Conservation (phyloP, 148 eudicot species). For the Rhododendron williamsianum region DNA sequence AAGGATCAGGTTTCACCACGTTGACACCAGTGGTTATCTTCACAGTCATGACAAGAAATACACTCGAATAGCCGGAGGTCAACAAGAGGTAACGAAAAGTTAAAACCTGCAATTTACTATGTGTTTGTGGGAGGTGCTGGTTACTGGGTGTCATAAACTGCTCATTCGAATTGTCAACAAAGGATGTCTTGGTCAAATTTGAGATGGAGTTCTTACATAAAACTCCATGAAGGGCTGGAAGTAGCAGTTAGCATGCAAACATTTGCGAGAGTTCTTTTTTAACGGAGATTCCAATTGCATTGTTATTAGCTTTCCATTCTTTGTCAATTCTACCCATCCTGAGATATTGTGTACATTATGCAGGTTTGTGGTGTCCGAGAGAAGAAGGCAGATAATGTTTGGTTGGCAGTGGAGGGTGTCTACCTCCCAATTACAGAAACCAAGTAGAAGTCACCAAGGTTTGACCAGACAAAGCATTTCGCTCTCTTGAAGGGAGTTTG, state of each 20-base stretch:
- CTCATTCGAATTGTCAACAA: neutral
- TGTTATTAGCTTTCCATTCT: neutral
- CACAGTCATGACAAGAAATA: conserved; percentile 82
- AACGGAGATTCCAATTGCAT: neutral
- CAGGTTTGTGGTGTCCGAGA: conserved; percentile 74
- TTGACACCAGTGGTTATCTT: conserved; percentile 67
- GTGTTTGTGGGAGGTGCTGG: neutral
- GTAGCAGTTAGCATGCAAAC: neutral
- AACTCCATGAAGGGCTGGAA: neutral
- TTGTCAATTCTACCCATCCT: neutral
- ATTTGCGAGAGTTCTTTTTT: neutral
- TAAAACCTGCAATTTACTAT: neutral
- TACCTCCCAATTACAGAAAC: conserved; percentile 51
- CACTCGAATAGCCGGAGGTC: conserved; percentile 66
- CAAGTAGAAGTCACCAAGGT: conserved; percentile 34
- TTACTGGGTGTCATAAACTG: neutral
- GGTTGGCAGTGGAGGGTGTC: conserved; percentile 79
- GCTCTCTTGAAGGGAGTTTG: neutral
- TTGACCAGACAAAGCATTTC: neutral
- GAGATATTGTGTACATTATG: neutral
- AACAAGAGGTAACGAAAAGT: conserved; percentile 49
- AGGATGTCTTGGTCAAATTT: neutral
- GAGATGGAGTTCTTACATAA: neutral
- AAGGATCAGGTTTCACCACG: conserved; percentile 59
- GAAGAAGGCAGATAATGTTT: conserved; percentile 56